These are phyloP conservation scores for Annulohypoxylon nitens DNA, from an alignment of 495 filamentous ascomycete genomes.

Conservation along the genomic window DNA sequence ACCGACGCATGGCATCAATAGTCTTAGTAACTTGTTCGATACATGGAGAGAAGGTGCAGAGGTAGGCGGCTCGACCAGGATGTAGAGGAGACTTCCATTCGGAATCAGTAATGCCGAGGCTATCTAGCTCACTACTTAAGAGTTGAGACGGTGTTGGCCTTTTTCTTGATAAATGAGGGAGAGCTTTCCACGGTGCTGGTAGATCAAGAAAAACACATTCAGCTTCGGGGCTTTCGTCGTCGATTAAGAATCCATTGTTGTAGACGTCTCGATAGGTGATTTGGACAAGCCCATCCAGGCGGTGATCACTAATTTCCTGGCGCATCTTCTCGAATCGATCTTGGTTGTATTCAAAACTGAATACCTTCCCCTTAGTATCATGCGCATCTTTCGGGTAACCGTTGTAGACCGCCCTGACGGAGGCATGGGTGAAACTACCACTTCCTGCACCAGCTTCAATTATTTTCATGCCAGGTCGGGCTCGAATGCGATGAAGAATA, in stretches of 20 bases:
- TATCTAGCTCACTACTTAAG: slow-evolving; percentile 31
- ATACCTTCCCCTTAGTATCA: slow-evolving; percentile 77
- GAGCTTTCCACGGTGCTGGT: slow-evolving; percentile 91
- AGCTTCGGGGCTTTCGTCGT: slow-evolving; percentile 71
- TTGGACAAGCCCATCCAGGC: slow-evolving; percentile 76
- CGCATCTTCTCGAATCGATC: slow-evolving; percentile 78
- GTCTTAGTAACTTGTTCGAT: slow-evolving; percentile 94
- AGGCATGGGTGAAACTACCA: slow-evolving; percentile 94
- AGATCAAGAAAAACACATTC: slow-evolving; percentile 92
- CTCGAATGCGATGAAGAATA: slow-evolving; percentile 87
- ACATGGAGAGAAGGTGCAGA: slow-evolving; percentile 96
- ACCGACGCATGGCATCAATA: slow-evolving; percentile 77
- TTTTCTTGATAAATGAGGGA: slow-evolving; percentile 82
- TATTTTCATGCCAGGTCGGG: slow-evolving; percentile 79
- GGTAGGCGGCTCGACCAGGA: slow-evolving; percentile 71
- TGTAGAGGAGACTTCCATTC: slow-evolving; percentile 76
- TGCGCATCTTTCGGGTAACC: slow-evolving; percentile 69
- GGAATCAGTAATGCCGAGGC: slow-evolving; percentile 19
- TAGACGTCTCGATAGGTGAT: slow-evolving; percentile 96
- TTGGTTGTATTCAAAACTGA: slow-evolving; percentile 93
- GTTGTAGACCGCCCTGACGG: slow-evolving; percentile 87
- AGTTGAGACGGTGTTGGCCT: slow-evolving; percentile 50
- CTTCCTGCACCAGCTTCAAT: slow-evolving; percentile 97
- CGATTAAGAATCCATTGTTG: slow-evolving; percentile 80
- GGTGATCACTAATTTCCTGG: slow-evolving; percentile 80